Evolutionary conservation across 345 rosid genomes (phyloP).

Genomic region (Syzygium aromaticum): DNA sequence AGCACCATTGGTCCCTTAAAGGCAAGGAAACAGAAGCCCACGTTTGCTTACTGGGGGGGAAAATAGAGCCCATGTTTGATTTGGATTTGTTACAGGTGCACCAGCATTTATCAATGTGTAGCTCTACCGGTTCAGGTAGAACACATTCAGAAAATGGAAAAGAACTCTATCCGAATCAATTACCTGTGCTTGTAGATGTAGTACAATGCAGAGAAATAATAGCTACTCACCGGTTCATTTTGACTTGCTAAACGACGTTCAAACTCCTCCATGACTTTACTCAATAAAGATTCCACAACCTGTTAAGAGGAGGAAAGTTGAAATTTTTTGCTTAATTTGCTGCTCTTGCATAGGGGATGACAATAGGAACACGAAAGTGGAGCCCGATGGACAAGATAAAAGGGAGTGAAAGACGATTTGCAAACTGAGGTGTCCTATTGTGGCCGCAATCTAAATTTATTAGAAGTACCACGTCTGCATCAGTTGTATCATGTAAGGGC

Average conservation of each 20-base stretch:
- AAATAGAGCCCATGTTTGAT: neutral
- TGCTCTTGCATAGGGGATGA: neutral
- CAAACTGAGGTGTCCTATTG: neutral
- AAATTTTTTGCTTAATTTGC: neutral
- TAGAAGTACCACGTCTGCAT: neutral
- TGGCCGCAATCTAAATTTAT: neutral
- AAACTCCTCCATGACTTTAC: conserved; percentile 74
- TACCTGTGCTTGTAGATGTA: neutral
- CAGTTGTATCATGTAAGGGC: neutral
- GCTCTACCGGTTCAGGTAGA: neutral
- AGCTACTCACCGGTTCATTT: conserved; percentile 41
- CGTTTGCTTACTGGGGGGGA: neutral
- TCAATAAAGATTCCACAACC: conserved; percentile 77
- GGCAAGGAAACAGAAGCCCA: neutral
- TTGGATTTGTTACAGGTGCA: neutral
- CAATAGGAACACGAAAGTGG: neutral
- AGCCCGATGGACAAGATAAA: neutral
- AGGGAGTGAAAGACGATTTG: neutral
- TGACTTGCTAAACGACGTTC: conserved; percentile 58
- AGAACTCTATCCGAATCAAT: neutral
- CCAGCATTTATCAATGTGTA: neutral
- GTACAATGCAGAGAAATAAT: neutral
- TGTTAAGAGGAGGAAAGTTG: conserved; percentile 7
- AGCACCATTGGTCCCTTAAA: neutral
- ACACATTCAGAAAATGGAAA: neutral